These are phyloP conservation scores for Phyllosticta paracitricarpa DNA, from an alignment of 2,329 filamentous ascomycete species.

Conservation along the genomic window DNA sequence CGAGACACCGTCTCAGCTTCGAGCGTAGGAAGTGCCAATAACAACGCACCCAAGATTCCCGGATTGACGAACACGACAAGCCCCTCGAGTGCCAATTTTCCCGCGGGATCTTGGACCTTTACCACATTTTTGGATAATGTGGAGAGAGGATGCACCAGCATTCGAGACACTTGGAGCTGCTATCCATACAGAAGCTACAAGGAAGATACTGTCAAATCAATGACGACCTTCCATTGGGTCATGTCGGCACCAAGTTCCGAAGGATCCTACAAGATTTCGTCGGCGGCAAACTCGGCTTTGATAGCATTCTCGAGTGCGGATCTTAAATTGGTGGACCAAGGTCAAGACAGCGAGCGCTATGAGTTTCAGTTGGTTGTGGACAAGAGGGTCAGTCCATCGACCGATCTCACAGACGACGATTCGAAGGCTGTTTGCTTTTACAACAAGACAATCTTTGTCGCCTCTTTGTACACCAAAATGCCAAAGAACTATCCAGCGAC, in stretches of 20 bases:
- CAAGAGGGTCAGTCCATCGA: conserved; percentile 43
- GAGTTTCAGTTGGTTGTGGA: conserved; percentile 46
- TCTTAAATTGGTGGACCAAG: conserved; percentile 40
- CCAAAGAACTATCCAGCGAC: conserved; percentile 28
- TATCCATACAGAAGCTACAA: conserved; percentile 46
- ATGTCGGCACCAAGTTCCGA: conserved; percentile 35
- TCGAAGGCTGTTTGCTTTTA: conserved; percentile 48
- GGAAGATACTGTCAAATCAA: conserved; percentile 28
- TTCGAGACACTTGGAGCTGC: conserved; percentile 52
- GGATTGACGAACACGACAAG: conserved; percentile 5
- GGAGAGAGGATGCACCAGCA: conserved; percentile 48
- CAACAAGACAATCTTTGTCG: conserved; percentile 45
- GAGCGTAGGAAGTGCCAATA: background rate
- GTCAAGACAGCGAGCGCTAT: conserved; percentile 44
- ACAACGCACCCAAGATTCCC: background rate
- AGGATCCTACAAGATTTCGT: conserved; percentile 43
- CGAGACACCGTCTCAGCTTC: background rate
- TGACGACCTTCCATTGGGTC: conserved; percentile 52
- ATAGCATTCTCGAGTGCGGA: conserved; percentile 45
- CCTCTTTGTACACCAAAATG: conserved; percentile 51
- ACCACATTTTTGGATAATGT: conserved; percentile 47
- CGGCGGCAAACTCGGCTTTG: conserved; percentile 45
- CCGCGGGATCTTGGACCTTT: conserved; percentile 53
- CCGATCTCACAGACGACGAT: conserved; percentile 34
- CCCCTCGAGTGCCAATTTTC: conserved; percentile 37